A percentile compares a stretch with the other conserved stretches of the same genome.
Conservation (phyloP, 2,329 filamentous ascomycete species). For the Diplodia scrobiculata region DNA sequence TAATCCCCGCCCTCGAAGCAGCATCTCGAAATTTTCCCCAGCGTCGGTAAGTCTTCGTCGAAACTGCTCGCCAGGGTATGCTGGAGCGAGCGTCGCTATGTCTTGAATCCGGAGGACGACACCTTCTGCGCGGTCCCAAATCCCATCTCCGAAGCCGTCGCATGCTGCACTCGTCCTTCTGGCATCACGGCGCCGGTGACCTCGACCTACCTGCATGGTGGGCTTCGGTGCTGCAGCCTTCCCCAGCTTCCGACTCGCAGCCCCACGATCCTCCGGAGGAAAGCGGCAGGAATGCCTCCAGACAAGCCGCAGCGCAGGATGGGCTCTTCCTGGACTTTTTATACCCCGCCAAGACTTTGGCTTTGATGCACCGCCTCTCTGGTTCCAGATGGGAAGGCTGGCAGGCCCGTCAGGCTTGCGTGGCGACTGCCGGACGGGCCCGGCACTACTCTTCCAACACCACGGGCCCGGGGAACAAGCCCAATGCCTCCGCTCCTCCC, state of each 20-base stretch:
- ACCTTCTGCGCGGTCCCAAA: constrained; percentile 51
- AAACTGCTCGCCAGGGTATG: constrained; percentile 47
- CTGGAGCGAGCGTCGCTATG: constrained; percentile 62
- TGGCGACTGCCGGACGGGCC: background rate
- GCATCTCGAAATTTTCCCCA: background rate
- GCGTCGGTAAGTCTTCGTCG: constrained; percentile 20
- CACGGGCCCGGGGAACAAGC: background rate
- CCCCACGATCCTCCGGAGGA: constrained; percentile 22
- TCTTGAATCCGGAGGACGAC: constrained; percentile 59
- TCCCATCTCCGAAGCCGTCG: constrained; percentile 49
- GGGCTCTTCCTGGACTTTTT: constrained; percentile 50
- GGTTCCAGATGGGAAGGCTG: constrained; percentile 33
- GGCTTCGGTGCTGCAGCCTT: constrained; percentile 32
- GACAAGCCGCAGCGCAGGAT: background rate
- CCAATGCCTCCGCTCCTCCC: background rate
- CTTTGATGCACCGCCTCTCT: constrained; percentile 41
- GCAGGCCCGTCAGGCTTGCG: background rate
- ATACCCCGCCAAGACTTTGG: constrained; percentile 51
- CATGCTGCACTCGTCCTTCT: constrained; percentile 58
- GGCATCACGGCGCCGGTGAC: constrained; percentile 57
- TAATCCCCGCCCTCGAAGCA: background rate
- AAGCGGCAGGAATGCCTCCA: background rate
- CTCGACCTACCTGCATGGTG: constrained; percentile 46
- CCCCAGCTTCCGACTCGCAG: background rate
- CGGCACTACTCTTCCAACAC: constrained; percentile 38